phyloP scores from a whole-genome alignment of 2,329 filamentous ascomycete species.

The Claviceps maximensis region DNA sequence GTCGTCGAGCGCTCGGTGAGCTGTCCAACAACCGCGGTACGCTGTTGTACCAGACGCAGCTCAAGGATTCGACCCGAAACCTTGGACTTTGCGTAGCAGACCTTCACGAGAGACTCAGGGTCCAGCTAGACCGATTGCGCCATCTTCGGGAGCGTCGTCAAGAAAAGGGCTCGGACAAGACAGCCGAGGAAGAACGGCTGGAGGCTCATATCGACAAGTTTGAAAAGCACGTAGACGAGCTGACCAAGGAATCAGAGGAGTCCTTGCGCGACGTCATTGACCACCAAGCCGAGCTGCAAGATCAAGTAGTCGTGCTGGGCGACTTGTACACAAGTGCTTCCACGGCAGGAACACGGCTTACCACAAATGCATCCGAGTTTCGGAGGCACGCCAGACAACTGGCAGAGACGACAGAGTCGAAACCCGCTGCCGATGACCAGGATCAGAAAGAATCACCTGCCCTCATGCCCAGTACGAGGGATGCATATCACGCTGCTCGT shows the following conservation, averaged over 20 bases:
- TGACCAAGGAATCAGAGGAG: constrained; percentile 33
- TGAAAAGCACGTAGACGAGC: constrained; percentile 23
- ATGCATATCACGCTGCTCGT: constrained; percentile 23
- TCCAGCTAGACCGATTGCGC: constrained; percentile 22
- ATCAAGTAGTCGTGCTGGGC: constrained; percentile 28
- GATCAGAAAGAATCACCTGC: constrained; percentile 12
- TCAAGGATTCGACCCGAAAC: constrained; percentile 29
- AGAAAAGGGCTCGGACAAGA: constrained; percentile 23
- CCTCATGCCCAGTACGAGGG: constrained; percentile 14
- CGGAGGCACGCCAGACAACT: constrained; percentile 7
- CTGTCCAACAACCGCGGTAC: constrained; percentile 29
- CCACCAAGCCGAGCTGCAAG: constrained; percentile 33
- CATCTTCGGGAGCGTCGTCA: constrained; percentile 21
- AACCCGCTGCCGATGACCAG: constrained; percentile 6
- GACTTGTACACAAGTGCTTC: constrained; percentile 20
- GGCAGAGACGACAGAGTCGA: constrained; percentile 6
- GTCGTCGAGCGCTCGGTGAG: constrained; percentile 27
- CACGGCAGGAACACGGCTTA: constrained; percentile 1
- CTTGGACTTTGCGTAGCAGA: constrained; percentile 32
- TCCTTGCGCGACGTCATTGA: constrained; percentile 38
- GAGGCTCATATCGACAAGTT: constrained; percentile 27
- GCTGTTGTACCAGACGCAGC: constrained; percentile 30
- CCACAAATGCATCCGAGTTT: constrained; percentile 7
- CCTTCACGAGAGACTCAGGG: constrained; percentile 33
- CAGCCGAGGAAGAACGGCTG: constrained; percentile 23